Percentiles rank a stretch among this genome's conserved stretches.
Evolutionary conservation across 768 basidiomycete species (phyloP).

Genomic region (Trametes cubensis): DNA sequence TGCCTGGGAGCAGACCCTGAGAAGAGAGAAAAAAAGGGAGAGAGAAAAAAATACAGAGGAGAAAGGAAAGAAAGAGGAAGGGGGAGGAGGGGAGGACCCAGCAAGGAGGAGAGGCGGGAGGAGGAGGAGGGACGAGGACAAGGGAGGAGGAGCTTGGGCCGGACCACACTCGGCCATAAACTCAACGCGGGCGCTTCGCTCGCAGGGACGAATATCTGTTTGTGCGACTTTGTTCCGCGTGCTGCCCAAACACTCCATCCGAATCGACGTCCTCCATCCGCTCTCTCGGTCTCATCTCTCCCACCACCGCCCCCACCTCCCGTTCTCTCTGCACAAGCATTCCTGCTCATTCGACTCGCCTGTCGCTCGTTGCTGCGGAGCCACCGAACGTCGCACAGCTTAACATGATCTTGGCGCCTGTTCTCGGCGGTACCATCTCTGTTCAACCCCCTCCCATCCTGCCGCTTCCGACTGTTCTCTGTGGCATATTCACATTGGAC

Average conservation of each 20-base stretch:
- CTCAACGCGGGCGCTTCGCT: slow-evolving; percentile 6
- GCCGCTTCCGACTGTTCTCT: not conserved
- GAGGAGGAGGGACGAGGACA: slow-evolving; percentile 16
- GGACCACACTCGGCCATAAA: slow-evolving; percentile 5
- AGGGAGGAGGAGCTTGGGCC: not conserved
- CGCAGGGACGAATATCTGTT: slow-evolving; percentile 11
- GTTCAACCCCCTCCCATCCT: not conserved
- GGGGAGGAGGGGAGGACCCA: slow-evolving; percentile 8
- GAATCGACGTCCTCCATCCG: not conserved
- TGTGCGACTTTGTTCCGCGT: slow-evolving; percentile 22
- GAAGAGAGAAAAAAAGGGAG: slow-evolving; percentile 3
- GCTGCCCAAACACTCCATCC: not conserved
- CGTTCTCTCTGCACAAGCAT: not conserved
- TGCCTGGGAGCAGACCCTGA: slow-evolving; percentile 7
- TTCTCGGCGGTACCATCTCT: not conserved
- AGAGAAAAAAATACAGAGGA: slow-evolving; percentile 10
- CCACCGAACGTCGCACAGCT: not conserved
- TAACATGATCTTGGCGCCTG: not conserved
- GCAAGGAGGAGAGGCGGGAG: slow-evolving; percentile 18
- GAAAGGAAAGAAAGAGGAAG: slow-evolving; percentile 27
- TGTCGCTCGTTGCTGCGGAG: not conserved
- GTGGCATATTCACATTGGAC: not conserved
- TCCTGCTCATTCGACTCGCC: not conserved
- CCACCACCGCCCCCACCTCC: not conserved
- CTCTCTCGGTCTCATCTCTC: not conserved